Percentiles rank a stretch among this genome's conserved stretches.
These are phyloP conservation scores for Tolypocladium tropicale DNA, from an alignment of 2,329 filamentous ascomycete genomes.

Conservation along the genomic window DNA sequence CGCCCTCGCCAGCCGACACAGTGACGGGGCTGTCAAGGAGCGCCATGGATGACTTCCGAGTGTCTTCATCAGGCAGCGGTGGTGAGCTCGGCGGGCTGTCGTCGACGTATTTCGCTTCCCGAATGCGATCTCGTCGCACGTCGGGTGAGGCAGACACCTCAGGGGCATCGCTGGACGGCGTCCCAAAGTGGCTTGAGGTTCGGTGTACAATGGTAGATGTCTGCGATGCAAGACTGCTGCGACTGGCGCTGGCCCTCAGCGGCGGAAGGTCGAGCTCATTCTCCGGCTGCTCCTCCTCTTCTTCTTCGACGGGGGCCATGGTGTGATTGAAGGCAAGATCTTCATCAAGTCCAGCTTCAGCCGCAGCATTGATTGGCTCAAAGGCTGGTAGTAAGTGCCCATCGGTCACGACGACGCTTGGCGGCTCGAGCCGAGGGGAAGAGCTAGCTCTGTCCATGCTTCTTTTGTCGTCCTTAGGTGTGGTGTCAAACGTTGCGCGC, in stretches of 20 bases:
- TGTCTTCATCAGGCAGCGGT: conserved; percentile 15
- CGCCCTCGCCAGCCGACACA: conserved; percentile 27
- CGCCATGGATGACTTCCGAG: conserved; percentile 22
- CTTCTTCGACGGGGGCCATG: conserved; percentile 11
- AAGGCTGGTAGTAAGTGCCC: not conserved
- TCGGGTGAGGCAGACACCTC: conserved; percentile 35
- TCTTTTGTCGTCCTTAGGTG: not conserved
- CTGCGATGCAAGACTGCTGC: conserved; percentile 21
- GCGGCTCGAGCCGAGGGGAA: not conserved
- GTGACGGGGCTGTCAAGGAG: conserved; percentile 37
- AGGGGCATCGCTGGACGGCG: conserved; percentile 29
- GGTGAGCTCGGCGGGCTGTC: conserved; percentile 41
- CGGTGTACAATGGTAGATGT: conserved; percentile 29
- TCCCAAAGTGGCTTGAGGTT: conserved; percentile 25
- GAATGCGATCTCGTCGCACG: conserved; percentile 17
- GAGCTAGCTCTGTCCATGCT: not conserved
- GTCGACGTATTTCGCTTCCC: conserved; percentile 23
- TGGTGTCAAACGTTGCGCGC: not conserved
- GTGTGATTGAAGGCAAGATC: conserved; percentile 5
- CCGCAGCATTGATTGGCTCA: not conserved
- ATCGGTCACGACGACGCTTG: not conserved
- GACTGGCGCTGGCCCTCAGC: conserved; percentile 18
- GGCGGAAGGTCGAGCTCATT: conserved; percentile 26
- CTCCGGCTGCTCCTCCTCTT: no score
- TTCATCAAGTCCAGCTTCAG: conserved; percentile 1